These are phyloP conservation scores for Priceomyces carsonii DNA, from an alignment of 805 yeast species.

Conservation along the genomic window DNA sequence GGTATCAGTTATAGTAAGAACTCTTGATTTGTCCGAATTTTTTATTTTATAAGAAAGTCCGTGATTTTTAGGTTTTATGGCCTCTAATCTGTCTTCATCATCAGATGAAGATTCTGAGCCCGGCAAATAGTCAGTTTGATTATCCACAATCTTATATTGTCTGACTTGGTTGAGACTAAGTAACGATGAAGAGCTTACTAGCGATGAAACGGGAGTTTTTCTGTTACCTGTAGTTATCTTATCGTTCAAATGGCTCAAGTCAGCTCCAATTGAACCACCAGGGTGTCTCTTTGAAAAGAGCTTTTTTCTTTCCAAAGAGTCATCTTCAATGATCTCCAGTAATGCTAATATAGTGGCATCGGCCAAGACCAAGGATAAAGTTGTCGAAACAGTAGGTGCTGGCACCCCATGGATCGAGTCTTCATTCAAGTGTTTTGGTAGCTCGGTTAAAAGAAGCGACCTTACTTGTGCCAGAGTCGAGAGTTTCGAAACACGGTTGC, in stretches of 20 bases:
- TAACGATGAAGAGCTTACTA: conserved; percentile 11
- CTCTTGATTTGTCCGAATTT: conserved; percentile 15
- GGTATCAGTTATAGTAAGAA: conserved; percentile 11
- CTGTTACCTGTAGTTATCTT: conserved; percentile 12
- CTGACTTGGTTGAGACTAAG: conserved; percentile 15
- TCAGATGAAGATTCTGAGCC: conserved; percentile 21
- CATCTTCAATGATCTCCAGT: conserved; percentile 63
- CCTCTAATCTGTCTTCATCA: conserved; percentile 16
- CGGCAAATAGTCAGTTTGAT: conserved; percentile 9
- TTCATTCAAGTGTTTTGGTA: conserved; percentile 61
- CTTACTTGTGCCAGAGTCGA: conserved; percentile 50
- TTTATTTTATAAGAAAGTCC: conserved; percentile 20
- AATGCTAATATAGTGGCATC: conserved; percentile 79
- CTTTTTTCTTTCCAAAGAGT: conserved; percentile 51
- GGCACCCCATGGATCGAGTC: conserved; percentile 70
- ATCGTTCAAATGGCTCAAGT: conserved; percentile 36
- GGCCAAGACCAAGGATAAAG: conserved; percentile 70
- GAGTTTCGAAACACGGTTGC: conserved; percentile 56
- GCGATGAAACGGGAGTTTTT: conserved; percentile 12
- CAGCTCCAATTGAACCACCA: conserved; percentile 84
- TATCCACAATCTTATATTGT: background rate
- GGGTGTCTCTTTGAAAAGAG: conserved; percentile 78
- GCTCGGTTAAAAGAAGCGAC: conserved; percentile 59
- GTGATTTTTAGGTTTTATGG: conserved; percentile 12
- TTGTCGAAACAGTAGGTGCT: conserved; percentile 86